Percentiles rank a stretch among this genome's conserved stretches.
Evolutionary conservation across 2,329 filamentous ascomycete genomes (phyloP).

Genomic region (Mariannaea sp.): DNA sequence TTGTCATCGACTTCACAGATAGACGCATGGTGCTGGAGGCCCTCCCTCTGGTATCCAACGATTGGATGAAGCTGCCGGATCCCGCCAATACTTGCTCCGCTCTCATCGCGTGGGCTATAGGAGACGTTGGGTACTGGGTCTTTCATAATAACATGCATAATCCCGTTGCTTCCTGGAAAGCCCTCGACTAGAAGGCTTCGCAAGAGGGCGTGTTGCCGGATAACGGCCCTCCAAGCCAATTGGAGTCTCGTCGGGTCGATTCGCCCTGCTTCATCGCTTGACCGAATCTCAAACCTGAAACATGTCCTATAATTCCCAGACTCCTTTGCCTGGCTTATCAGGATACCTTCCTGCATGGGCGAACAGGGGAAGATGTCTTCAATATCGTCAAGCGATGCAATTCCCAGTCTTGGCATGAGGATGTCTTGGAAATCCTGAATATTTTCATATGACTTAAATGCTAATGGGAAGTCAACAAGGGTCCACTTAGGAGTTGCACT

Average conservation of each 20-base stretch:
- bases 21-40: neutral
- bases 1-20: neutral
- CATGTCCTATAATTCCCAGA: neutral
- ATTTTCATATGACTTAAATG: slow-evolving; percentile 10
- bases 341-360: slow-evolving; percentile 12
- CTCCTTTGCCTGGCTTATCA: slow-evolving; percentile 9
- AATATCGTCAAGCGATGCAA: neutral
- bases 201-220: neutral
- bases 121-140: neutral
- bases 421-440: slow-evolving; percentile 1
- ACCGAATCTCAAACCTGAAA: neutral
- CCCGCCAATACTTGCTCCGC: no score
- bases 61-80: no score
- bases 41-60: neutral
- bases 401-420: neutral
- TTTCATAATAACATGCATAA: neutral
- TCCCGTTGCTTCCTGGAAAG: neutral
- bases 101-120: no score
- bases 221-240: neutral
- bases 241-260: neutral
- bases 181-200: neutral
- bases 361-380: slow-evolving; percentile 16
- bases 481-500: slow-evolving; percentile 23
- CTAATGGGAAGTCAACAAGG: slow-evolving; percentile 35
- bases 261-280: neutral